Conservation (phyloP, 768 basidiomycete genomes). For the Coprinopsis sp. region DNA sequence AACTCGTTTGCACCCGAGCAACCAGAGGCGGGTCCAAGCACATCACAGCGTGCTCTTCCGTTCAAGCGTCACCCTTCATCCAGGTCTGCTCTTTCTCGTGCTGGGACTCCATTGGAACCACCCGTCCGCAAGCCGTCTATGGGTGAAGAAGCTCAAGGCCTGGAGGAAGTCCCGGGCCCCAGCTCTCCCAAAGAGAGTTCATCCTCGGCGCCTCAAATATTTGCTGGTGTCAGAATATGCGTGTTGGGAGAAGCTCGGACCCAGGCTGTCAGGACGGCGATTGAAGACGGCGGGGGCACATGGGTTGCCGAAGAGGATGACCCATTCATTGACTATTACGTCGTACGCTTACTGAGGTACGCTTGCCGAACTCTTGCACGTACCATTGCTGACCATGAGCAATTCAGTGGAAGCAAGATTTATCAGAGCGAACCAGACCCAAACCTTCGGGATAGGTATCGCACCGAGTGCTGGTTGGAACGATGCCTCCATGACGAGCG, state of each 20-base stretch:
- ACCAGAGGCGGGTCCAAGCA: slow-evolving; percentile 14
- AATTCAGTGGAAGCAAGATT: slow-evolving; percentile 61
- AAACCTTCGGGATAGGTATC: slow-evolving; percentile 46
- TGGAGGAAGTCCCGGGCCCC: slow-evolving; percentile 14
- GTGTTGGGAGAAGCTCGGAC: slow-evolving; percentile 66
- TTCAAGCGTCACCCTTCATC: slow-evolving; percentile 41
- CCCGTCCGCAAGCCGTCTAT: background rate
- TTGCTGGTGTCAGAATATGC: slow-evolving; percentile 52
- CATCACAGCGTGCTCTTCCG: slow-evolving; percentile 26
- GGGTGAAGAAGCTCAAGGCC: background rate
- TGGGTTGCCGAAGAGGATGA: slow-evolving; percentile 41
- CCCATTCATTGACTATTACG: slow-evolving; percentile 51
- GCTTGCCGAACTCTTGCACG: slow-evolving; percentile 9
- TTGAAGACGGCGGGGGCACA: slow-evolving; percentile 56
- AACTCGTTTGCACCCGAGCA: slow-evolving; percentile 57
- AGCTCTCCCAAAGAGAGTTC: slow-evolving; percentile 13
- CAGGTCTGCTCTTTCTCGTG: slow-evolving; percentile 6
- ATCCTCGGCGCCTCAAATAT: slow-evolving; percentile 32
- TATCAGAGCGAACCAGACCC: slow-evolving; percentile 53
- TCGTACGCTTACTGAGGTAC: slow-evolving; percentile 74
- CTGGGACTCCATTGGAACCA: background rate
- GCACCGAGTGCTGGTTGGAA: slow-evolving; percentile 95
- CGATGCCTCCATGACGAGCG: slow-evolving; percentile 72
- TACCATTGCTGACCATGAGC: slow-evolving; percentile 7
- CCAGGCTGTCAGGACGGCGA: slow-evolving; percentile 49